Evolutionary conservation across 495 filamentous ascomycete genomes (phyloP).

Genomic region (Penicillium mononematosum): DNA sequence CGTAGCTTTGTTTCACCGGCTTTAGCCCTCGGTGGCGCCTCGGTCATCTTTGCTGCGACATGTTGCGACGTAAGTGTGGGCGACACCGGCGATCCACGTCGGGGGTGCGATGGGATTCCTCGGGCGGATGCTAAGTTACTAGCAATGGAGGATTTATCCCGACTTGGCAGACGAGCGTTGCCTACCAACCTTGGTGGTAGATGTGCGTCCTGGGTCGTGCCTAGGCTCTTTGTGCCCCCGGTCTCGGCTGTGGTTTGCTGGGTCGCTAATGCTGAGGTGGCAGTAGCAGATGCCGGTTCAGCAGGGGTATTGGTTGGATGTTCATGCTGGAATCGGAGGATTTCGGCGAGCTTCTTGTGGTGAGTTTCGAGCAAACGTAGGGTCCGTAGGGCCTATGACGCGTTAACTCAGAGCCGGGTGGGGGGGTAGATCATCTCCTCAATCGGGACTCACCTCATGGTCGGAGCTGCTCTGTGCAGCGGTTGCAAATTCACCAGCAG

Average conservation of each 20-base stretch:
- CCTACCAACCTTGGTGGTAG: slow-evolving; percentile 37
- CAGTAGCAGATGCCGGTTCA: slow-evolving; percentile 15
- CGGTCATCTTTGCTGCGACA: slow-evolving; percentile 68
- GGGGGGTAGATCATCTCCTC: background rate
- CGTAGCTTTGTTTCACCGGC: slow-evolving; percentile 39
- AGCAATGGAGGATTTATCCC: slow-evolving; percentile 82
- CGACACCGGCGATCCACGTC: slow-evolving; percentile 57
- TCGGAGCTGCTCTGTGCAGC: slow-evolving; percentile 73
- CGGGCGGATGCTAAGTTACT: slow-evolving; percentile 87
- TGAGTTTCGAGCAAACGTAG: slow-evolving; percentile 82
- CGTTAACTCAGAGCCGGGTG: background rate
- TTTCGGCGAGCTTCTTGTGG: slow-evolving; percentile 73
- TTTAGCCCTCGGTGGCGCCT: slow-evolving; percentile 49
- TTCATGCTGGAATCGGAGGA: slow-evolving; percentile 69
- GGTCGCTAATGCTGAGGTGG: slow-evolving; percentile 6
- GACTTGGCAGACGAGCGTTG: slow-evolving; percentile 52
- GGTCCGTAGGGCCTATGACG: slow-evolving; percentile 65
- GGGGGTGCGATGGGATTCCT: slow-evolving; percentile 73
- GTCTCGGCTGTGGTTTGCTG: slow-evolving; percentile 26
- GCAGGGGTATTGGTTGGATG: slow-evolving; percentile 43
- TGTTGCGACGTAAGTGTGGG: slow-evolving; percentile 74
- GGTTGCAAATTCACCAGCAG: slow-evolving; percentile 84
- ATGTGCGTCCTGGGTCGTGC: slow-evolving; percentile 31
- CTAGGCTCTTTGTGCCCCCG: slow-evolving; percentile 27
- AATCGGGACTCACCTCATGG: slow-evolving; percentile 55